These are phyloP conservation scores for Liriodendron chinense DNA, from an alignment of 164 flowering plant species.

Conservation along the genomic window DNA sequence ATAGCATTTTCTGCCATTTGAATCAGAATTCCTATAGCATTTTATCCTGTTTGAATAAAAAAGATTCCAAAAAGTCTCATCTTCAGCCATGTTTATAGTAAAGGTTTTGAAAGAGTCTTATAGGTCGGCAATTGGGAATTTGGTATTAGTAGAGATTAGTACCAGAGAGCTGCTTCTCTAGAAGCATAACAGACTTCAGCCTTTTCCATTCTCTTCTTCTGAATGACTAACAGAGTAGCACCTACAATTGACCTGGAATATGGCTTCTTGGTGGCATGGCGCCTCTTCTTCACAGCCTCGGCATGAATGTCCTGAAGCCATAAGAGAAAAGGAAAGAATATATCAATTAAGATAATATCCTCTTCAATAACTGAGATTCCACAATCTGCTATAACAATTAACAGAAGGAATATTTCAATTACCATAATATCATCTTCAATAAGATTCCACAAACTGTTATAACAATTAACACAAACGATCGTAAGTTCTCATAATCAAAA, in stretches of 20 bases:
- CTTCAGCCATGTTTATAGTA: neutral
- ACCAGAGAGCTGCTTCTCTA: slow-evolving; percentile 50
- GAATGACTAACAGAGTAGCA: slow-evolving; percentile 46
- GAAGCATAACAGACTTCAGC: slow-evolving; percentile 54
- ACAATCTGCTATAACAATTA: too few species aligned
- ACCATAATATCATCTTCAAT: too few species aligned
- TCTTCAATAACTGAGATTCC: too few species aligned
- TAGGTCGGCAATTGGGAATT: neutral
- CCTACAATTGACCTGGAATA: slow-evolving; percentile 54
- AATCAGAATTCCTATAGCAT: neutral
- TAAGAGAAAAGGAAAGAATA: neutral
- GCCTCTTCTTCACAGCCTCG: slow-evolving; percentile 49
- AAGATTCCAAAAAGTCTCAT: neutral
- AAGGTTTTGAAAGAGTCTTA: neutral
- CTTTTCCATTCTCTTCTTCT: slow-evolving; percentile 50
- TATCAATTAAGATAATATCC: too few species aligned
- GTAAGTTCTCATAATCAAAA: too few species aligned
- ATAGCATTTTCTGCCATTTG: neutral
- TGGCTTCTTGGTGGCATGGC: slow-evolving; percentile 44
- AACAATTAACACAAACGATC: too few species aligned
- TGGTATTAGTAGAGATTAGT: neutral
- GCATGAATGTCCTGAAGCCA: slow-evolving; percentile 37
- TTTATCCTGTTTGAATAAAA: neutral
- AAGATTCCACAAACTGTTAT: too few species aligned
- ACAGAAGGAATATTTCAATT: too few species aligned